Base-by-base conservation (phyloP, 139 green algal genomes). In the Closterium sp. region DNA sequence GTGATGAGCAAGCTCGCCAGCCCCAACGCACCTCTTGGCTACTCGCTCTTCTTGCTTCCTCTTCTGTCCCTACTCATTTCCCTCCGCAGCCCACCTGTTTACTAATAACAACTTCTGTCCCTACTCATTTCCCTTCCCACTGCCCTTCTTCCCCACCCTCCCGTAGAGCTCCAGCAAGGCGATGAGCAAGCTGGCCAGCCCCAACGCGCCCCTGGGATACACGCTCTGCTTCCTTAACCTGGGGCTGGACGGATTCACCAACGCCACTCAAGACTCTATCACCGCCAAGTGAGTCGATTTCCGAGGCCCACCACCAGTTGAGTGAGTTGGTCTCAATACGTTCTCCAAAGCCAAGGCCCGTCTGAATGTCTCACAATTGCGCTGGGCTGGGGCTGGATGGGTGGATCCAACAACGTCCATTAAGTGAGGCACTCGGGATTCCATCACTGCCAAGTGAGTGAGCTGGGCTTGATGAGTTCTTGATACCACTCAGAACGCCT, bases 161-260 rank as follows among this genome's bases (percentile, higher is more conserved):
- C n/a, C n/a, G n/a, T n/a, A n/a, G n/a, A n/a, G n/a, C n/a, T n/a
- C n/a, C n/a, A n/a, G 91, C 42, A 96, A 96, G 89, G 96, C 96
- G 10, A 94, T 93, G 1, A 87, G 73, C 22, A 98, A 97, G 94
- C 95, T 99, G 19, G 96, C 96, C 9, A 92, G 86, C 31, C 97
- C 97, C 70, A 99, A 99, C 92, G 96, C 97, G 3, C 92, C 96
- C 0, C 88, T 98, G 31, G 98, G 98, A 70, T 99, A 99, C 93
- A n/a, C 91, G 0, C 95, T 99, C 31, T 99, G 97, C 93, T 73
- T 96, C 6, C 29, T 98, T 90, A 99, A 99, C 95, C 95, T 99
- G 0, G 92, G 97, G 1, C 94, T 99, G 21, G 98, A 99, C 92
- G 98, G 97, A n/a, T 99, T 98, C 96, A 99, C 98, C 22, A 99